Conservation (phyloP, 2,329 filamentous ascomycete genomes). For the Talaromyces sp. region DNA sequence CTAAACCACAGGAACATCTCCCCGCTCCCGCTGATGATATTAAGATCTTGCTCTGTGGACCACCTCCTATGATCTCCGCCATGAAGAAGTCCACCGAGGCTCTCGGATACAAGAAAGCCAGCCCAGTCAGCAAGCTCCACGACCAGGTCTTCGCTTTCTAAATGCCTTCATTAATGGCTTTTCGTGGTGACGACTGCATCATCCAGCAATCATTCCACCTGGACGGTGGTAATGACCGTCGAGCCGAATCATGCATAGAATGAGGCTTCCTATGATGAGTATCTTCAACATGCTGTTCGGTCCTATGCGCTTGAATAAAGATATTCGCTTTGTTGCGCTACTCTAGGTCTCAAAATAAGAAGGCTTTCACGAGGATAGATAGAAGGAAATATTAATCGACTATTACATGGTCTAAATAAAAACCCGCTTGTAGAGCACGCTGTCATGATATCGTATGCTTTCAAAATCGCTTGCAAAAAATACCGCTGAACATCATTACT, state of each 20-base stretch:
- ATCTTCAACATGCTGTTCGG: neutral
- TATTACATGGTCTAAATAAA: neutral
- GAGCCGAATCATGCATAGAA: neutral
- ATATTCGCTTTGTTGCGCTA: neutral
- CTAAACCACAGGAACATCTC: slow-evolving; percentile 49
- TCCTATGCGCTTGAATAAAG: neutral
- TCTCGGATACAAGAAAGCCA: slow-evolving; percentile 86
- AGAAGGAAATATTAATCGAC: neutral
- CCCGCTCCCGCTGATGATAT: slow-evolving; percentile 79
- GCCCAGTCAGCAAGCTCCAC: slow-evolving; percentile 92
- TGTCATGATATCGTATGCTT: neutral
- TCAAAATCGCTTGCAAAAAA: neutral
- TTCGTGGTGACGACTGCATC: neutral
- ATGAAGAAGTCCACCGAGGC: slow-evolving; percentile 94
- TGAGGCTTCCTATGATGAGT: neutral
- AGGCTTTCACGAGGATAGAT: neutral
- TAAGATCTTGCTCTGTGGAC: slow-evolving; percentile 92
- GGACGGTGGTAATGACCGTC: neutral
- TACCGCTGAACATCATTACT: neutral
- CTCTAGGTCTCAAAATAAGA: neutral
- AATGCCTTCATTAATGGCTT: slow-evolving; percentile 18
- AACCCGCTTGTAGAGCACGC: neutral
- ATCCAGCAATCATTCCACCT: neutral
- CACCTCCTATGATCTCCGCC: slow-evolving; percentile 92
- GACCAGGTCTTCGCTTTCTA: slow-evolving; percentile 98